Evolutionary conservation across 768 basidiomycete species (phyloP), one percentile per base, ranked within the genome.

Genomic region (Xerocomus potaroensis): DNA sequence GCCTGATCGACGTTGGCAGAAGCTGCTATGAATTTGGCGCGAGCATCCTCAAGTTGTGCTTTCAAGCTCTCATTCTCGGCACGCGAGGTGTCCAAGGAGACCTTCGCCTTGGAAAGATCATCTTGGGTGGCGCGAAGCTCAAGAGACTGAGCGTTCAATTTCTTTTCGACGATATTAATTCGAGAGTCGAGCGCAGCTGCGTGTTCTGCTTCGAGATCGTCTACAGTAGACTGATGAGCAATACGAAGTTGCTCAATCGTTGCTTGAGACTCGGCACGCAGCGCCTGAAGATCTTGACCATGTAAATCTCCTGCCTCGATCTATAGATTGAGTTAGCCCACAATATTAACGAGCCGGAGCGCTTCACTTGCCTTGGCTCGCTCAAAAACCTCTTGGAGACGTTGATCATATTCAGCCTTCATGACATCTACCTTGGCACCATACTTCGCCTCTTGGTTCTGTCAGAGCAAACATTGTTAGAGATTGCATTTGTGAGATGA

Each of bases 91-190:
- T 81, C 75, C 8, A 83, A 58, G 21, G 77, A 67, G 1, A 76
- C 60, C 63, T 92, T 91, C 5, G 85, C 75, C 70, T 90, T 91
- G 3, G 73, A 59, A 29, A 93, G 80, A 62, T 91, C 89, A 51
- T 92, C 89, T 58, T 84, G 80, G 0, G 91, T 89, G 12, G 89
- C 91, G 58, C 84, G 89, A 34, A 92, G 76, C 54, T 91, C 87
- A 24, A 91, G 69, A 46, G 69, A 78, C 51, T 84, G 71, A 41
- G 68, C 76, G 44, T 70, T 71, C 41, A 87, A 74, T 57, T 77
- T 76, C 69, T 89, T 89, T 66, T 82, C 79, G 18, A 83, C 66
- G 0, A 62, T 63, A 43, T 73, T 72, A 32, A 78, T 69, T 55
- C 85, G 75, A 15, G 73, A 74, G 45, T 84, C 81, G 15, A 87